phyloP scores from a whole-genome alignment of 2,329 filamentous ascomycete genomes.

The Cryoendolithus antarcticus region DNA sequence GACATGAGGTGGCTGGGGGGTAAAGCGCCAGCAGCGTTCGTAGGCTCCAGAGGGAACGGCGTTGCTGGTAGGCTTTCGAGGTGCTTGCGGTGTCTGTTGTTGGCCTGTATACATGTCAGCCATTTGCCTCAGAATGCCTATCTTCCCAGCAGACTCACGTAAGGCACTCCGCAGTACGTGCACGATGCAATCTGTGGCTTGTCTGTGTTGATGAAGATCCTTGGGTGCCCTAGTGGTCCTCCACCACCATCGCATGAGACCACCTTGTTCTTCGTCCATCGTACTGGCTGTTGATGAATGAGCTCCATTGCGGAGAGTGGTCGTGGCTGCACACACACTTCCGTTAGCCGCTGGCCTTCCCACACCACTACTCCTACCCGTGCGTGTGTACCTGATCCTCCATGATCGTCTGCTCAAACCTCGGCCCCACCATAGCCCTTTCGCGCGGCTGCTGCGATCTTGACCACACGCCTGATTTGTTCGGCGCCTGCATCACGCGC shows the following conservation, averaged over 20 bases:
- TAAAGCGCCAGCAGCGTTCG: constrained; percentile 46
- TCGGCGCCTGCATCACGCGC: constrained; percentile 67
- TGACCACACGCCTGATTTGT: constrained; percentile 71
- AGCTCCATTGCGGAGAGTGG: constrained; percentile 84
- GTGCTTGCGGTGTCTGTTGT: constrained; percentile 76
- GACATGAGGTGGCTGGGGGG: constrained; percentile 29
- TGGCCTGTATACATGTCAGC: constrained; percentile 40
- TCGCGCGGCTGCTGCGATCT: constrained; percentile 70
- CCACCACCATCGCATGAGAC: constrained; percentile 89
- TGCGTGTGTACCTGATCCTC: constrained; percentile 59
- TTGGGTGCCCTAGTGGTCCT: constrained; percentile 78
- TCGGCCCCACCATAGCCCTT: constrained; percentile 79
- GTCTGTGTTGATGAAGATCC: constrained; percentile 95
- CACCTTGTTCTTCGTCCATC: constrained; percentile 71
- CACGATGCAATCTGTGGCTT: constrained; percentile 88
- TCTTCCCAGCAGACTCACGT: constrained; percentile 40
- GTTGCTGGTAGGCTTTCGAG: constrained; percentile 71
- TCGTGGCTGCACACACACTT: constrained; percentile 51
- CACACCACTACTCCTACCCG: background rate
- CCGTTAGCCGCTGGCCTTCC: constrained; percentile 2
- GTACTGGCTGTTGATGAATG: constrained; percentile 89
- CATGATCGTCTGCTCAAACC: constrained; percentile 97
- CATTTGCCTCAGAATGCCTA: no score
- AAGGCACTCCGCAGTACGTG: constrained; percentile 88
- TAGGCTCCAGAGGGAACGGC: constrained; percentile 55